Evolutionary conservation across 2,329 filamentous ascomycete species (phyloP).

Genomic region (Claviceps spartinae): DNA sequence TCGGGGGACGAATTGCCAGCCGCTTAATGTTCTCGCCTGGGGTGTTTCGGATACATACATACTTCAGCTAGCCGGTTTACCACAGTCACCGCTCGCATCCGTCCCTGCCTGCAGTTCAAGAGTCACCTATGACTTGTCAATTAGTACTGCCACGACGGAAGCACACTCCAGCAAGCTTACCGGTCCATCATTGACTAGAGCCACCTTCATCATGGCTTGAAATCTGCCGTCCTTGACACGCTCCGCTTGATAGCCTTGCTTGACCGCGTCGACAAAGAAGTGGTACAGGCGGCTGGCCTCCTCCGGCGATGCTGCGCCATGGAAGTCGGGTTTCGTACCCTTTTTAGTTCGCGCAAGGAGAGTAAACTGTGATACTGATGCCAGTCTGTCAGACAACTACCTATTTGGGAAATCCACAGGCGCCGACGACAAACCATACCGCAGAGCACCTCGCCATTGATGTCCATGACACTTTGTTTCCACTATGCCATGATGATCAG

Average conservation of each 20-base stretch:
- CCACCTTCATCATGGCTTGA: conserved; percentile 98
- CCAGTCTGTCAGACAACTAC: background rate
- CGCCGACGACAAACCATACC: conserved; percentile 36
- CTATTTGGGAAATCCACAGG: background rate
- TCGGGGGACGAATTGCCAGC: background rate
- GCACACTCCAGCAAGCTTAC: conserved; percentile 24
- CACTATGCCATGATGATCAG: conserved; percentile 42
- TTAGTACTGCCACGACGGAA: background rate
- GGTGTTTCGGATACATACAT: background rate
- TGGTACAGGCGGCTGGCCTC: conserved; percentile 74
- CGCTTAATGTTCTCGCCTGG: background rate
- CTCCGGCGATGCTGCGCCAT: conserved; percentile 66
- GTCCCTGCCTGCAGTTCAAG: conserved; percentile 10
- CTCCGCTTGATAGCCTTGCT: conserved; percentile 55
- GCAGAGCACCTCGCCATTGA: conserved; percentile 84
- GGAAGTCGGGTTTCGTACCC: conserved; percentile 89
- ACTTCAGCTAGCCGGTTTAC: background rate
- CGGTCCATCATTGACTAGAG: conserved; percentile 73
- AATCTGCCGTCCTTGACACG: conserved; percentile 92
- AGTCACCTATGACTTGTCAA: conserved; percentile 10
- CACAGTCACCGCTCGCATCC: background rate
- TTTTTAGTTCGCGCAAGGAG: conserved; percentile 88
- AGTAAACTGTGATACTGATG: conserved; percentile 86
- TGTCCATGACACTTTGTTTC: conserved; percentile 82
- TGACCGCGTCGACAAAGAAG: conserved; percentile 66